A percentile compares a stretch with the other conserved stretches of the same genome.
These are phyloP conservation scores for Rhizopus sp. DNA, from an alignment of 371 early-diverging fungal species.

Conservation along the genomic window DNA sequence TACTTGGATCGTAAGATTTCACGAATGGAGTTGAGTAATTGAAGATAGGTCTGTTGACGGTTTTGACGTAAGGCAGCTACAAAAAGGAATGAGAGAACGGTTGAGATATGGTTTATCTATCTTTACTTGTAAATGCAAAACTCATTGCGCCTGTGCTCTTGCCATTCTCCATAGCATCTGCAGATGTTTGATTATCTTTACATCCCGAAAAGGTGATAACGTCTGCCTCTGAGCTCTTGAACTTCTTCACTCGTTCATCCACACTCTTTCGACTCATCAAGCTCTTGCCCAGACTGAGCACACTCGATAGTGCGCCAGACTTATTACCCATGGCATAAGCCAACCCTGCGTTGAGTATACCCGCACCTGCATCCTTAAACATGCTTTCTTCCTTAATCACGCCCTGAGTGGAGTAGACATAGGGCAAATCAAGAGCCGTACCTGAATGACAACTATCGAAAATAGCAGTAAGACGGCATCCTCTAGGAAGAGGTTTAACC, in stretches of 20 bases:
- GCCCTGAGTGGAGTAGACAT: conserved; percentile 73
- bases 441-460: conserved; percentile 87
- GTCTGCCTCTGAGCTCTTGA: conserved; percentile 66
- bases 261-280: conserved; percentile 40
- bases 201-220: conserved; percentile 86
- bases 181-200: conserved; percentile 87
- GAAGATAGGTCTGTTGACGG: conserved; percentile 68
- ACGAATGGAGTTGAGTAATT: conserved; percentile 74
- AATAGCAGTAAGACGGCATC: conserved; percentile 79
- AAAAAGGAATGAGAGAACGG: background rate
- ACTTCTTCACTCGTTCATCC: conserved; percentile 35
- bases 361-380: conserved; percentile 43
- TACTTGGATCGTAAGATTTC: conserved; percentile 68
- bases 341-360: conserved; percentile 44
- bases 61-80: conserved; percentile 55
- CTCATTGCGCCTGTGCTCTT: conserved; percentile 85
- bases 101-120: too few relatives aligned
- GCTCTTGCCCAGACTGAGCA: conserved; percentile 46
- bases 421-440: conserved; percentile 83
- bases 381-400: conserved; percentile 51
- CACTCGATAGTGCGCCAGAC: conserved; percentile 38
- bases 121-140: conserved; percentile 65
- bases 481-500: conserved; percentile 79
- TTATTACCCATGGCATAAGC: conserved; percentile 50
- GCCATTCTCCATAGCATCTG: conserved; percentile 69